A percentile compares a stretch with the other conserved stretches of the same genome.
Conservation (phyloP, 345 rosid genomes). For the Eucalyptus sp. region DNA sequence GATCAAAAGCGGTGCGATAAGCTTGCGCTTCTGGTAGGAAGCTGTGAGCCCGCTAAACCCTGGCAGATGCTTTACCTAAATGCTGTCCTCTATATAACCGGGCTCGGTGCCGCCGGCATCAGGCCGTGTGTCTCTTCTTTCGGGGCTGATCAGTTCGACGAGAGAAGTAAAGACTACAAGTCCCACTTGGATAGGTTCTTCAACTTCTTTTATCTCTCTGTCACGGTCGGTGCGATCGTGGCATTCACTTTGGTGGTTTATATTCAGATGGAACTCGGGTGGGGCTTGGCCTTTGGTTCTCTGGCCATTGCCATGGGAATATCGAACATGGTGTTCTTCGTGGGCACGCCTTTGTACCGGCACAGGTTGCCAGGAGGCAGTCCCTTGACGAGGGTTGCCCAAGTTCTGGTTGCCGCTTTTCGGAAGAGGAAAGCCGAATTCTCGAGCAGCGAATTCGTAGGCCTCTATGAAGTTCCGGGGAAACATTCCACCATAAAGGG, state of each 20-base stretch:
- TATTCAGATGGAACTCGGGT: slow-evolving; percentile 65
- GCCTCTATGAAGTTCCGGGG: slow-evolving; percentile 75
- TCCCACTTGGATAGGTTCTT: slow-evolving; percentile 81
- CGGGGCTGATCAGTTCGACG: slow-evolving; percentile 97
- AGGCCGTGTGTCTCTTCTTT: slow-evolving; percentile 95
- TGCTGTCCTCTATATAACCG: slow-evolving; percentile 66
- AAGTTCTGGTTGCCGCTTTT: slow-evolving; percentile 73
- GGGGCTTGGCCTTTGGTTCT: slow-evolving; percentile 90
- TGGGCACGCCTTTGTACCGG: slow-evolving; percentile 78
- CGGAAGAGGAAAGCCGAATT: slow-evolving; percentile 49
- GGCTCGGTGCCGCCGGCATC: slow-evolving; percentile 88
- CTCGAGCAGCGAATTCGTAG: slow-evolving; percentile 54
- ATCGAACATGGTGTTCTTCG: slow-evolving; percentile 67
- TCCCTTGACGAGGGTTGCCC: slow-evolving; percentile 84
- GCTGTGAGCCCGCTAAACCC: slow-evolving; percentile 56
- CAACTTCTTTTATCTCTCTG: slow-evolving; percentile 87
- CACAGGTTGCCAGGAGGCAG: slow-evolving; percentile 97
- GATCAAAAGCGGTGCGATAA: slow-evolving; percentile 54
- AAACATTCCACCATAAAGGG: slow-evolving; percentile 69
- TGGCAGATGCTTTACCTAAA: slow-evolving; percentile 84
- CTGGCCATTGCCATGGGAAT: slow-evolving; percentile 81
- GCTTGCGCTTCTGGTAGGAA: slow-evolving; percentile 56
- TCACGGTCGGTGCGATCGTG: slow-evolving; percentile 72
- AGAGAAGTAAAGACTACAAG: slow-evolving; percentile 57
- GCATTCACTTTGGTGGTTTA: slow-evolving; percentile 89